Base-by-base conservation (phyloP, 2,329 filamentous ascomycete genomes). In the Ophiostoma angusticollis region DNA sequence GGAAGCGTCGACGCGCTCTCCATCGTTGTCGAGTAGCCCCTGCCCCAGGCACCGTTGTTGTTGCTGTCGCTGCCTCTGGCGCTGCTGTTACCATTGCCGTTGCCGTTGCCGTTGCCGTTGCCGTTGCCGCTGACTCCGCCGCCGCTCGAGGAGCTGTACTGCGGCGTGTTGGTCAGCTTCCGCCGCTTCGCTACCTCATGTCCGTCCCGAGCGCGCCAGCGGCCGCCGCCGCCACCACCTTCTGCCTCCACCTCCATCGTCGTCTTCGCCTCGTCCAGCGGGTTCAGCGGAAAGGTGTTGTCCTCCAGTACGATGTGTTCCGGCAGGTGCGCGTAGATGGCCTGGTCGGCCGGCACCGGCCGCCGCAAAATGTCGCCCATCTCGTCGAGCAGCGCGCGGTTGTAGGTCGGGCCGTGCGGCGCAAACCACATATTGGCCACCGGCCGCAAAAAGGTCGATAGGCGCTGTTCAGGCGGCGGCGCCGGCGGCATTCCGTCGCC, bases 311-410 rank as follows among this genome's bases (percentile, higher is more conserved):
- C 67, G 41, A 69, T 70, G 58, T 78, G 67, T 17, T 58, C 53
- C 0, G 70, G 66, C 29, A 77, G 59, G 6, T 57, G 57, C 37
- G 68, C 64, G 37, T 69, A 68, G 32, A 85, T 67, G 22, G 61
- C 56, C 34, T 67, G 58, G 35, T 72, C 61, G 1, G 66, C 58
- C 9, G 83, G 80, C 25, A 74, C 67, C 1, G 65, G 56, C 41
- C 84, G 70, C 6, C 70, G 60, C 5, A 95, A 62, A 14, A 93
- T 89, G 35, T 68, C 74, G 5, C 81, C 80, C 7, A 91, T 71
- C 22, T 74, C 72, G 28, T 70, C 65, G 9, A 91, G 65, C 1
- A 76, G 65, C 1, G 64, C 61, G 24, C 72, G 66, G 25, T 78
- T 67, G 35, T 93, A 72, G 0, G 73, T 74, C 1, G 87, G 84